These are phyloP conservation scores for Wickerhamiella parazyma DNA, from an alignment of 805 yeast species.

Conservation along the genomic window DNA sequence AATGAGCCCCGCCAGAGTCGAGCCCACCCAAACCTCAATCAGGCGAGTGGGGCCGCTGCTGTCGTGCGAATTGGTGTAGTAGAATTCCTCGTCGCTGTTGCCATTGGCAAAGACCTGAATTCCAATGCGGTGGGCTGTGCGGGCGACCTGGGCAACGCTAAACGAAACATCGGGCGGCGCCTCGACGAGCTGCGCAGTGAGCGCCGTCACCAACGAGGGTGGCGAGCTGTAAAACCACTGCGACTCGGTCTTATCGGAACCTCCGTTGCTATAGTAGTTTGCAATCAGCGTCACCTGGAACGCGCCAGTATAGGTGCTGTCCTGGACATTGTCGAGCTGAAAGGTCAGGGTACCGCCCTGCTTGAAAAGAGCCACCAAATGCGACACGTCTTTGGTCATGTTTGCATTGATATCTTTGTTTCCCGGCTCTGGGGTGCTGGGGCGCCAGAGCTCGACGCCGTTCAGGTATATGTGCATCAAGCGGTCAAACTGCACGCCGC, in stretches of 20 bases:
- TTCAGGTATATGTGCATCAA: constrained; percentile 34
- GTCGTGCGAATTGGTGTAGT: constrained; percentile 38
- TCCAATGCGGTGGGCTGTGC: constrained; percentile 45
- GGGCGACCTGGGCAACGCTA: constrained; percentile 26
- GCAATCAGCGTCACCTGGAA: constrained; percentile 42
- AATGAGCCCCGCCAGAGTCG: constrained; percentile 42
- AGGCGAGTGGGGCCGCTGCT: constrained; percentile 31
- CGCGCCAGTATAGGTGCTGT: constrained; percentile 43
- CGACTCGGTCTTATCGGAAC: constrained; percentile 1
- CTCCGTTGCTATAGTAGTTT: constrained; percentile 32
- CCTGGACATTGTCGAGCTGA: constrained; percentile 48
- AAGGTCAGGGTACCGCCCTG: constrained; percentile 31
- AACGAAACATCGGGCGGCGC: constrained; percentile 1
- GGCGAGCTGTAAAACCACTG: constrained; percentile 13
- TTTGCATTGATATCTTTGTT: constrained; percentile 36
- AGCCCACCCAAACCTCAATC: constrained; percentile 49
- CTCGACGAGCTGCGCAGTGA: constrained; percentile 3
- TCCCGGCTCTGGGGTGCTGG: constrained; percentile 62
- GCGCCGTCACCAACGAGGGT: constrained; percentile 8
- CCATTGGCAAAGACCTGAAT: constrained; percentile 57
- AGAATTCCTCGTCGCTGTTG: constrained; percentile 69
- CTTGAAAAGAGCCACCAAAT: constrained; percentile 38
- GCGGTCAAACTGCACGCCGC: constrained; percentile 29
- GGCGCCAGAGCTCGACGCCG: constrained; percentile 58
- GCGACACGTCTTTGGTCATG: constrained; percentile 50